Base-by-base conservation (phyloP, 73 alveolate species). In the Stentor coeruleus region DNA sequence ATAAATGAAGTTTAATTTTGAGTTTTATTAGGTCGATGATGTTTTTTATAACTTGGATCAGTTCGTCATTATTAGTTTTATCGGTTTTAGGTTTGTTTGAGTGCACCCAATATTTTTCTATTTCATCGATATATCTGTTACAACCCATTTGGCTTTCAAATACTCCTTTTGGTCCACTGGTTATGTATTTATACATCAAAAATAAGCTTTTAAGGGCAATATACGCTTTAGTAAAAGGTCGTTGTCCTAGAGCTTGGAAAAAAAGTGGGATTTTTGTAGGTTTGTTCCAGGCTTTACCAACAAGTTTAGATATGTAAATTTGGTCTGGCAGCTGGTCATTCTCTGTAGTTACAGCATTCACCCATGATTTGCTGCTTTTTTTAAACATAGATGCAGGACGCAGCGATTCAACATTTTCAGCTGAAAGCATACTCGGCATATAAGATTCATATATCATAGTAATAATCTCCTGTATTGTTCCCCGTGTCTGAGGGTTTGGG, bases 241-340 rank as follows among this genome's bases (percentile, higher is more conserved):
- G 38, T 30, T 36, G 15, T 2, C 14, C 35, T 30, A 66, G 38
- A 15, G 81, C 14, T 2, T 66, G 39, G 41, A 15, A 77, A 33
- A 77, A 77, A 38, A 42, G 39, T 14, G 82, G 14, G 15, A 77
- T 77, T 41, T 77, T 77, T n/a, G n/a, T 35, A 39, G 85, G 76
- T 57, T 77, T 77, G 40, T 77, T 39, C 79, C 79, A 55, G 31
- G 85, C 85, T 55, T 77, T 77, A 4, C 31, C 33, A 28, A 77
- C 15, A 3, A 77, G 81, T 77, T 77, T 77, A 6, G 31, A 30
- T 35, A 77, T 4, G 30, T 66, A 66, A n/a, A 20, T 30, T 36
- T 36, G 2, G 1, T 66, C 49, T 0, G 81, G 81, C 37, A 33
- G 15, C 14, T 66, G 59, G 2, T 66, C 81, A 2, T 66, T 33